Conservation (phyloP, 2,329 filamentous ascomycete genomes). For the Fusarium musae region DNA sequence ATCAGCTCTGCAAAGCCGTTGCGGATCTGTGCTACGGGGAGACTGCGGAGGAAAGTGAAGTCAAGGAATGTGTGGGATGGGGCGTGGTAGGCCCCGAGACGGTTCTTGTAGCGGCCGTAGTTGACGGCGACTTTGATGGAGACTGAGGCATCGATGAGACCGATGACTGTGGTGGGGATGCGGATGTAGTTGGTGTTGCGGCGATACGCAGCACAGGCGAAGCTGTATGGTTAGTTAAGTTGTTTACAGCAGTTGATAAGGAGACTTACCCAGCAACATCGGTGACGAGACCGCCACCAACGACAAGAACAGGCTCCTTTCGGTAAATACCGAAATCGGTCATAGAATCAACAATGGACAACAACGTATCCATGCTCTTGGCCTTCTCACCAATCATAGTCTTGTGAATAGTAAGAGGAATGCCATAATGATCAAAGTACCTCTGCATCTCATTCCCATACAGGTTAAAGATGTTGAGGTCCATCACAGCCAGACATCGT, state of each 20-base stretch:
- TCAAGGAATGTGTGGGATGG: constrained; percentile 79
- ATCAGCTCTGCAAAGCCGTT: constrained; percentile 81
- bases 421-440: constrained; percentile 73
- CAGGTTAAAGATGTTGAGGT: constrained; percentile 75
- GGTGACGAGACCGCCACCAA: constrained; percentile 76
- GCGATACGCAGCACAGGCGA: constrained; percentile 77
- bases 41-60: constrained; percentile 75
- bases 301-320: constrained; percentile 74
- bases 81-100: constrained; percentile 77
- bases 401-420: constrained; percentile 74
- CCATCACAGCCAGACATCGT: constrained; percentile 74
- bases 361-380: constrained; percentile 76
- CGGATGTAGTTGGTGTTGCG: constrained; percentile 80
- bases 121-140: constrained; percentile 84
- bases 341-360: constrained; percentile 79
- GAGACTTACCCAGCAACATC: constrained; percentile 75
- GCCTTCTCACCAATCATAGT: constrained; percentile 81
- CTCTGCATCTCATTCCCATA: constrained; percentile 73
- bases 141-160: constrained; percentile 79
- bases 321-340: constrained; percentile 76
- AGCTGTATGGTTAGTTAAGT: constrained; percentile 55
- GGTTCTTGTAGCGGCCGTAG: constrained; percentile 81
- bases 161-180: constrained; percentile 79
- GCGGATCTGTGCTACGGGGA: constrained; percentile 74
- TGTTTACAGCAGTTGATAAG: constrained; percentile 39